Percentiles rank a stretch among this genome's conserved stretches.
Evolutionary conservation across 768 basidiomycete species (phyloP).

Genomic region (Russula sp.): DNA sequence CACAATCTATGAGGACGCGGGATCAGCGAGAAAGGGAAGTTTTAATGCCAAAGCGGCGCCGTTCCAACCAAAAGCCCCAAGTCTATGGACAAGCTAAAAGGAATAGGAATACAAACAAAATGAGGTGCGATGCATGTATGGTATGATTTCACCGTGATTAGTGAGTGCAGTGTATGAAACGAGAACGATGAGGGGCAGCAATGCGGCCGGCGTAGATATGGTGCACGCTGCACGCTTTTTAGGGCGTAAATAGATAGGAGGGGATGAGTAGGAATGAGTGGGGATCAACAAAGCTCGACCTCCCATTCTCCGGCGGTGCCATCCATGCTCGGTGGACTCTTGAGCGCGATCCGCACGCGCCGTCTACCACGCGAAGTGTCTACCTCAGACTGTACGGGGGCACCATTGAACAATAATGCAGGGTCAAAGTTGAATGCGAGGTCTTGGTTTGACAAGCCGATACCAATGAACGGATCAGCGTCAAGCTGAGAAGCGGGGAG

Average conservation of each 20-base stretch:
- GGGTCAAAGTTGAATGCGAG: slow-evolving; percentile 32
- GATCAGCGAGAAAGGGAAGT: not conserved
- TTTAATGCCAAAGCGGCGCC: slow-evolving; percentile 1
- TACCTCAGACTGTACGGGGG: slow-evolving; percentile 29
- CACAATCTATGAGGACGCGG: not conserved
- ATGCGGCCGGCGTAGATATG: slow-evolving; percentile 4
- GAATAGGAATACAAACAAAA: slow-evolving; percentile 16
- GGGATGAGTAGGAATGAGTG: slow-evolving; percentile 9
- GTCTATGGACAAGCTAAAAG: slow-evolving; percentile 12
- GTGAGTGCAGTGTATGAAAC: slow-evolving; percentile 12
- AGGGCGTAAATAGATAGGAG: slow-evolving; percentile 9
- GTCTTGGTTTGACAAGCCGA: slow-evolving; percentile 34
- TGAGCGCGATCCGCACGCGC: slow-evolving; percentile 60
- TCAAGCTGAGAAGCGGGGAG: slow-evolving; percentile 31
- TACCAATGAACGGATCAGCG: slow-evolving; percentile 53
- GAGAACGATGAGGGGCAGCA: slow-evolving; percentile 3
- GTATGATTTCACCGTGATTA: slow-evolving; percentile 16
- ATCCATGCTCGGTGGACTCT: slow-evolving; percentile 52
- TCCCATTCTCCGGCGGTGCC: slow-evolving; percentile 75
- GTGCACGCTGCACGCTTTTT: slow-evolving; percentile 13
- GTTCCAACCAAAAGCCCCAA: slow-evolving; percentile 19
- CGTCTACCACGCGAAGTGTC: slow-evolving; percentile 34
- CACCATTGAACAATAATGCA: slow-evolving; percentile 32
- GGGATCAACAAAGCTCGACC: slow-evolving; percentile 53
- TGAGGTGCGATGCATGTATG: slow-evolving; percentile 14